Percentiles rank a stretch among this genome's conserved stretches.
These are phyloP conservation scores for Sphagnum contortum DNA, from an alignment of 225 moss, liverwort and hornwort species.

Conservation along the genomic window DNA sequence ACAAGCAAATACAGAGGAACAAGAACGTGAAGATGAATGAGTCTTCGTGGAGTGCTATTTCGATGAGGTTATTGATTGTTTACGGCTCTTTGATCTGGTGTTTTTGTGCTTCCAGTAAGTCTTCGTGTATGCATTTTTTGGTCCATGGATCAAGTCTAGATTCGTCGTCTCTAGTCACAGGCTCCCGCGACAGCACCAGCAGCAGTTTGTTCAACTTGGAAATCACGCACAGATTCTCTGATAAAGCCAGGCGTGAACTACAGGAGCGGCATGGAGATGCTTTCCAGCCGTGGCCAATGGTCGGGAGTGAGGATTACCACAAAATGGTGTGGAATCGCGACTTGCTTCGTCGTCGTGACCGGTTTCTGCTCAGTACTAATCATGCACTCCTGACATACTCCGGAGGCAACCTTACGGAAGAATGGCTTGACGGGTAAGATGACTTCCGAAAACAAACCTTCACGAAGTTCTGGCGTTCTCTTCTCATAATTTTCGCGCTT, in stretches of 20 bases:
- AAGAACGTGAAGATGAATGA: no score
- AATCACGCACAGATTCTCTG: slow-evolving; percentile 37
- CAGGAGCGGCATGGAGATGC: slow-evolving; percentile 18
- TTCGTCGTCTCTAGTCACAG: no score
- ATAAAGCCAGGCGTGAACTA: slow-evolving; percentile 30
- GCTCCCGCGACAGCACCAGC: no score
- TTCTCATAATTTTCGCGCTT: no score
- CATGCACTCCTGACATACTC: slow-evolving; percentile 17
- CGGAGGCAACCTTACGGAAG: slow-evolving; percentile 21
- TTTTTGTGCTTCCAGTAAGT: no score
- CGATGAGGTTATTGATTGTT: no score
- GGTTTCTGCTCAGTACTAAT: neutral
- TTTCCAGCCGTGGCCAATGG: slow-evolving; percentile 28
- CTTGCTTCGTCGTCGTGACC: slow-evolving; percentile 18
- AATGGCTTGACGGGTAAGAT: slow-evolving; percentile 26
- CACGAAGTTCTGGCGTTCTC: neutral
- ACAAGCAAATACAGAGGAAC: no score
- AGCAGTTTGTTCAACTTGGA: slow-evolving; percentile 22
- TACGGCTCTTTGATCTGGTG: no score
- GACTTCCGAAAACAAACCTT: neutral
- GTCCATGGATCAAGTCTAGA: no score
- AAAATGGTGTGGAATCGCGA: slow-evolving; percentile 30
- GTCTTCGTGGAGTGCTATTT: no score
- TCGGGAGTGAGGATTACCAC: slow-evolving; percentile 16
- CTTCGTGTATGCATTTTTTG: no score